A percentile compares a stretch with the other conserved stretches of the same genome.
These are phyloP conservation scores for Sporobolomyces pararoseus DNA, from an alignment of 768 basidiomycete genomes.

Conservation along the genomic window DNA sequence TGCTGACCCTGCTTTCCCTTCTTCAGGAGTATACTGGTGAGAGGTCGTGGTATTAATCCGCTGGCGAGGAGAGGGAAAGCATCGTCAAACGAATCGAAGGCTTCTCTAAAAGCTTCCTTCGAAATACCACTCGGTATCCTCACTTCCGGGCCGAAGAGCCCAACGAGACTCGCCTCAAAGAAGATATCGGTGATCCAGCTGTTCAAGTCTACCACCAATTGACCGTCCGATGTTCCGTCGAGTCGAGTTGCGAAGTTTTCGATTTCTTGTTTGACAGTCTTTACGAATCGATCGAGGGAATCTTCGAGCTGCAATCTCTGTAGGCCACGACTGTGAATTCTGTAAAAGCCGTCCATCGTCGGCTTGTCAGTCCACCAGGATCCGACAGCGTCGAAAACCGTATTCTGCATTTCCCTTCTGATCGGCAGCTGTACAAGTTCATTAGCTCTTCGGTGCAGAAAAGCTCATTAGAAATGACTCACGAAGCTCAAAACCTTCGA, in stretches of 20 bases:
- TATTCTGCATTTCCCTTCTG: conserved; percentile 24
- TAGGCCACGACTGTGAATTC: conserved; percentile 24
- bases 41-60: conserved; percentile 25
- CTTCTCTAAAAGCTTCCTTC: background rate
- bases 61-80: conserved; percentile 40
- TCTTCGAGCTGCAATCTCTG: conserved; percentile 12
- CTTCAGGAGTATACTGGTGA: conserved; percentile 13
- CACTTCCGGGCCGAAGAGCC: conserved; percentile 22
- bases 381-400: conserved; percentile 21
- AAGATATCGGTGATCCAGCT: conserved; percentile 22
- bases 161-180: conserved; percentile 20
- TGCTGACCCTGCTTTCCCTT: conserved; percentile 1
- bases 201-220: conserved; percentile 2
- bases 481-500: conserved; percentile 27
- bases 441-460: too few relatives aligned
- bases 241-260: conserved; percentile 14
- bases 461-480: background rate
- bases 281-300: conserved; percentile 24
- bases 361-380: background rate
- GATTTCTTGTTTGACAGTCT: background rate
- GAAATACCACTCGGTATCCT: conserved; percentile 9
- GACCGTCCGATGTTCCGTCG: background rate
- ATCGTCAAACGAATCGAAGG: conserved; percentile 36
- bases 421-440: conserved; percentile 14
- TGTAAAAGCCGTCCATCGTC: conserved; percentile 32